Percentiles rank a stretch among this genome's conserved stretches.
phyloP scores from a whole-genome alignment of 1,139 yeast species.

The Komagataea norvegica region DNA sequence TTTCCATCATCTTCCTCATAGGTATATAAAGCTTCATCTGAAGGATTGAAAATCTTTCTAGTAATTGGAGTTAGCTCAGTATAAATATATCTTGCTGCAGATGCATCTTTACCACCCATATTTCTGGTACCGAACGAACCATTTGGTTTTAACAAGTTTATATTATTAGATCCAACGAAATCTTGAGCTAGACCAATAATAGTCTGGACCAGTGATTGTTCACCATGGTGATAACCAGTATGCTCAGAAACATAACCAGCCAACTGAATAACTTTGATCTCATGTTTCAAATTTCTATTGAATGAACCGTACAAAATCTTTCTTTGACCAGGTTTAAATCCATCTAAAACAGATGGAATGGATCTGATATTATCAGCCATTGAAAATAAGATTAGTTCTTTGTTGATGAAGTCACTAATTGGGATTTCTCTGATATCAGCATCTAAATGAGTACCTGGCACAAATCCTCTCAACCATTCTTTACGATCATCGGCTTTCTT shows the following conservation, averaged over 20 bases:
- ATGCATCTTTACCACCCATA: conserved; percentile 96
- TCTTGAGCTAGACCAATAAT: conserved; percentile 94
- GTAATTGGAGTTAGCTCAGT: conserved; percentile 81
- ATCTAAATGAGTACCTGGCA: conserved; percentile 91
- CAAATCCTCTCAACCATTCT: conserved; percentile 87
- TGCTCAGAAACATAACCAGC: conserved; percentile 88
- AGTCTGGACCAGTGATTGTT: conserved; percentile 78
- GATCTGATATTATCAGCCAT: conserved; percentile 97
- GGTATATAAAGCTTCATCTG: conserved; percentile 72
- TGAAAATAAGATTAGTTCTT: conserved; percentile 89
- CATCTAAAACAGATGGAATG: conserved; percentile 91
- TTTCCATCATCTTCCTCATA: conserved; percentile 92
- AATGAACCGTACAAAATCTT: conserved; percentile 88
- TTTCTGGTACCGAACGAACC: conserved; percentile 98
- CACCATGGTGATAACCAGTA: conserved; percentile 97
- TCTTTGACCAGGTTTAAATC: conserved; percentile 96
- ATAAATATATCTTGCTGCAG: conserved; percentile 97
- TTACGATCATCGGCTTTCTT: conserved; percentile 96
- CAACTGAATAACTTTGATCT: conserved; percentile 86
- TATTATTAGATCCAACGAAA: conserved; percentile 88
- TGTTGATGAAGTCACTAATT: conserved; percentile 89
- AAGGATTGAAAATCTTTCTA: conserved; percentile 66
- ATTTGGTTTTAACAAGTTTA: conserved; percentile 79
- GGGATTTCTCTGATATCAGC: conserved; percentile 77
- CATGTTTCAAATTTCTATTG: conserved; percentile 69